Base-by-base conservation (phyloP, 164 flowering plant genomes). In the Platanus orientalis region DNA sequence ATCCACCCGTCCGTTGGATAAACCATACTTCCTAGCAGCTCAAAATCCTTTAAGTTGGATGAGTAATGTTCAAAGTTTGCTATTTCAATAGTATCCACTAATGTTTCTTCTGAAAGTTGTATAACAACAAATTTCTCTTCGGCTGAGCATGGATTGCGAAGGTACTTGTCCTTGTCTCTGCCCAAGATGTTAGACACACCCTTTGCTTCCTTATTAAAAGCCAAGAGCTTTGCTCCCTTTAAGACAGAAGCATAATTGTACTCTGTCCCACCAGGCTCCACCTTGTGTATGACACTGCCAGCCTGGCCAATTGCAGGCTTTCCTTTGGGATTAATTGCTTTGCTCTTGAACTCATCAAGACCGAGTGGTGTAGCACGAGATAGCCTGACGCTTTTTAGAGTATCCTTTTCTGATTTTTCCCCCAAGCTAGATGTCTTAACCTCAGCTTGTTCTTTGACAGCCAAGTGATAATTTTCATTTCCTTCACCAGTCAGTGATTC, bases 61-160 rank as follows among this genome's bases (percentile, higher is more conserved):
- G 99, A 90, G 71, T 95, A 73, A 56, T 92, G 99, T 79, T 95
- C 99, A 59, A 88, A 92, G 63, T 95, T 92, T 47, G 95, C 99
- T 62, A 95, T 81, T 72, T 81, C 81, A 52, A 95, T 80, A 5
- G 92, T 80, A 64, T 81, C 90, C 16, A 95, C 96, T 58, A 95
- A 69, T 24, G 94, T 95, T 81, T 95, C 99, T 71, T 95, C 99
- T 6, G 99, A 92, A 61, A 95, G 96, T 68, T 95, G 94, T 42
- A 95, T 80, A 14, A 90, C 76, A 39, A 90, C 95, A 83, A 85
- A 95, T 63, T 95, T 95, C 61, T 73, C 91, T 57, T 95, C 98
- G 0, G 83, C 87, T 13, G 99, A 95, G 72, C 99, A 95, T 16
- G 99, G 99, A 66, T 90, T 95, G 9, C 98, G 78, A 19, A 92